A percentile compares a stretch with the other conserved stretches of the same genome.
These are phyloP conservation scores for Neurospora tetrasperma DNA, from an alignment of 495 filamentous ascomycete species.

Conservation along the genomic window DNA sequence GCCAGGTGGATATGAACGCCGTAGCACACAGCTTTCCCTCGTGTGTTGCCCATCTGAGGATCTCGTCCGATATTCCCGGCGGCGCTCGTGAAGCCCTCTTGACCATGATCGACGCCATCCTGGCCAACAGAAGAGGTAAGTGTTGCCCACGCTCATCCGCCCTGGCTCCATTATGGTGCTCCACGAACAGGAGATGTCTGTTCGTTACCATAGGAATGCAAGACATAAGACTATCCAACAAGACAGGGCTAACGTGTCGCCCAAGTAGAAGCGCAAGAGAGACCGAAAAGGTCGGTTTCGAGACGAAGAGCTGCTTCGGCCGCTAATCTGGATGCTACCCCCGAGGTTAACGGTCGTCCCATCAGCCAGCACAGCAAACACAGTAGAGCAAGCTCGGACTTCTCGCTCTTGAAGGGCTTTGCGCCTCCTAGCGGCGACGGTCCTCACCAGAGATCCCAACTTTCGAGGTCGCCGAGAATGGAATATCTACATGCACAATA, in stretches of 20 bases:
- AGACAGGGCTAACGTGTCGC: conserved; percentile 9
- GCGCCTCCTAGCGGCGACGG: conserved; percentile 20
- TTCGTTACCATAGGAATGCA: neutral
- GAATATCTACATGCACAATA: conserved; percentile 17
- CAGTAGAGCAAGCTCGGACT: conserved; percentile 56
- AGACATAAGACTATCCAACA: neutral
- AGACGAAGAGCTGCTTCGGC: conserved; percentile 40
- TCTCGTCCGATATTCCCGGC: conserved; percentile 57
- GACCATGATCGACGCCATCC: conserved; percentile 59
- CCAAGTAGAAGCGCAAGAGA: conserved; percentile 11
- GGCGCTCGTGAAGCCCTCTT: conserved; percentile 70
- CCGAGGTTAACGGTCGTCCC: conserved; percentile 35
- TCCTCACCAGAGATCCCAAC: conserved; percentile 22
- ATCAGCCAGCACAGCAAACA: conserved; percentile 45
- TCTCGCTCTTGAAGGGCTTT: conserved; percentile 41
- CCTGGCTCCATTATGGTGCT: neutral
- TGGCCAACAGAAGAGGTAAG: conserved; percentile 57
- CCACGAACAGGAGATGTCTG: neutral
- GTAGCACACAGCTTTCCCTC: conserved; percentile 52
- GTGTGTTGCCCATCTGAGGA: conserved; percentile 61
- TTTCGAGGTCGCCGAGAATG: conserved; percentile 21
- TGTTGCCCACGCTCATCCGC: conserved; percentile 6
- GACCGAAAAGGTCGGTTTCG: conserved; percentile 16
- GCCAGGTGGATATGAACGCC: conserved; percentile 48
- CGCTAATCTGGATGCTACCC: conserved; percentile 40